Evolutionary conservation across 768 basidiomycete species (phyloP).

Genomic region (Pleurotus sapidus): DNA sequence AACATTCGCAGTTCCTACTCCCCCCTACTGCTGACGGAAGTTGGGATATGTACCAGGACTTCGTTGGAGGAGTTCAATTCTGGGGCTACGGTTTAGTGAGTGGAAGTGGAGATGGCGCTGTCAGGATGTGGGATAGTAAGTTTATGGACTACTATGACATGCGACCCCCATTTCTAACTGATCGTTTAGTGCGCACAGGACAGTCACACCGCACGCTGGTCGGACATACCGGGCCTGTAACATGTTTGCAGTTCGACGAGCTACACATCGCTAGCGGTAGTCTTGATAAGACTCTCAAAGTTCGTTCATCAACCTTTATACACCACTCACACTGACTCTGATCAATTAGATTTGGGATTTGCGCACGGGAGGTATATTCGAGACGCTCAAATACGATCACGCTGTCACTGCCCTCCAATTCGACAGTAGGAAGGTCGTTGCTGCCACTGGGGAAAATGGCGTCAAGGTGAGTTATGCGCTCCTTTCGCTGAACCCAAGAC

Average conservation of each 20-base stretch:
- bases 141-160: slow-evolving; percentile 15
- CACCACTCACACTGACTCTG: slow-evolving; percentile 1
- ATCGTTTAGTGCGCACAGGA: slow-evolving; percentile 84
- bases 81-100: slow-evolving; percentile 98
- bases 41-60: slow-evolving; percentile 96
- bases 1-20: slow-evolving; percentile 78
- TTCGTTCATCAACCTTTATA: slow-evolving; percentile 32
- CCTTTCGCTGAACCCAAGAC: background rate
- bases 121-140: slow-evolving; percentile 99
- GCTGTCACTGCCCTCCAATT: slow-evolving; percentile 92
- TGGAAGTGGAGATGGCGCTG: slow-evolving; percentile 95
- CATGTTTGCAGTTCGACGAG: slow-evolving; percentile 96
- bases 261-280: slow-evolving; percentile 90
- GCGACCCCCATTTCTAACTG: slow-evolving; percentile 5
- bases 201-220: slow-evolving; percentile 91
- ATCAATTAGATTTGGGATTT: slow-evolving; percentile 90
- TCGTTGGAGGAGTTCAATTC: slow-evolving; percentile 96
- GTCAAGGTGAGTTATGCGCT: slow-evolving; percentile 59
- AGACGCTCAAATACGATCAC: slow-evolving; percentile 89
- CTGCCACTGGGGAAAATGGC: slow-evolving; percentile 91
- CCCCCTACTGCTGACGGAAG: slow-evolving; percentile 87
- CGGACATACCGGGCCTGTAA: slow-evolving; percentile 92
- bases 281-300: slow-evolving; percentile 89
- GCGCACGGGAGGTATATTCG: slow-evolving; percentile 82
- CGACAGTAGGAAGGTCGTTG: slow-evolving; percentile 89